Base-by-base conservation (phyloP, 1,139 yeast species). In the Magnusiomyces suaveolens region DNA sequence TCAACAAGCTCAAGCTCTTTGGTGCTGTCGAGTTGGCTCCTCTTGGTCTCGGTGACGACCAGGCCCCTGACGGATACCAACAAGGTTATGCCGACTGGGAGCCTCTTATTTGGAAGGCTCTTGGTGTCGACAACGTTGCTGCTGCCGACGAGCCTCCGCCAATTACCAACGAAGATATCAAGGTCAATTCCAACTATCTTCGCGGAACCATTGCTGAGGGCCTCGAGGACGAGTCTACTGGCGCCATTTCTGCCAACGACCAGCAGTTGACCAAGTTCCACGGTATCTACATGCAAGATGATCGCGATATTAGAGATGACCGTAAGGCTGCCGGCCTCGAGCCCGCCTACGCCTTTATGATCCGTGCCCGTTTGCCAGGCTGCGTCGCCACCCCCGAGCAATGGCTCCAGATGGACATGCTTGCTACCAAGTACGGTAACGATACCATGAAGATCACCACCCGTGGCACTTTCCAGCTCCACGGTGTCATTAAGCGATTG, bases 261-360 rank as follows among this genome's bases (percentile, higher is more conserved):
- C 96, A 89, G 73, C 97, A 89, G 72, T 74, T 92, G 69, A 89
- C 97, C 62, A 92, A 92, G 72, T 92, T 92, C 80, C 97, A 92
- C 69, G 98, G 98, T 72, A 89, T 90, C 62, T 92, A 92, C 71
- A 89, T 90, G 96, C 98, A 92, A 75, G 97, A 92, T 71, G 97
- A 92, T 69, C 87, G 98, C 74, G 98, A 92, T 72, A 77, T 92
- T 57, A 82, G 97, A 70, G 97, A 90, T 57, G 86, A 87, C 62
- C 83, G 97, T 67, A 90, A 89, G 73, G 80, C 87, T 51, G 87
- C 87, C 68, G 97, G 97, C 50, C 71, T 87, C 61, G 98, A 92
- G 72, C 97, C 98, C 25, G 95, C 95, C 51, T 92, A 87, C 69
- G 79, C 95, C 23, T 92, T 92, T 70, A 92, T 92, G 98, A 94